Conservation (phyloP, 768 basidiomycete genomes). For the Collybia sp. region DNA sequence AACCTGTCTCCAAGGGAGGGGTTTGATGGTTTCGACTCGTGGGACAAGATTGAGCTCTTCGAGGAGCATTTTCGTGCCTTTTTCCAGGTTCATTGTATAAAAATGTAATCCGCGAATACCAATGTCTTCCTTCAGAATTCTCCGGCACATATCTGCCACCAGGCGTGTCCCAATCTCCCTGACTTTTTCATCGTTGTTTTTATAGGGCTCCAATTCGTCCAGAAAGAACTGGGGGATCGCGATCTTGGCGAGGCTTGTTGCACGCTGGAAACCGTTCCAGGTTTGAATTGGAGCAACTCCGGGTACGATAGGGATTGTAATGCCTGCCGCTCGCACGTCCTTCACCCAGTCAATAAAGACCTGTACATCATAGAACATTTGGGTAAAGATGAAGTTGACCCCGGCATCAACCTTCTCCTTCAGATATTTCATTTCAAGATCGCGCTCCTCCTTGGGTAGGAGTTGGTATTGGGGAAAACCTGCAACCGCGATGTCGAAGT, state of each 20-base stretch:
- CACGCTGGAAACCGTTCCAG: slow-evolving; percentile 90
- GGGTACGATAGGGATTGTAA: slow-evolving; percentile 86
- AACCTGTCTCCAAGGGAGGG: slow-evolving; percentile 96
- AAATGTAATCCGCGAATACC: slow-evolving; percentile 91
- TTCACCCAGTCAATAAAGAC: slow-evolving; percentile 92
- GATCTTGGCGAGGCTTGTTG: slow-evolving; percentile 75
- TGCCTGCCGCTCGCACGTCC: slow-evolving; percentile 76
- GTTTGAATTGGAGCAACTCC: slow-evolving; percentile 96
- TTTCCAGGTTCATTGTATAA: slow-evolving; percentile 97
- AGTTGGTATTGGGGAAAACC: slow-evolving; percentile 86
- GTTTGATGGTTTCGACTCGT: slow-evolving; percentile 86
- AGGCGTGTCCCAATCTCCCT: slow-evolving; percentile 90
- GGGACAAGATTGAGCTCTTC: slow-evolving; percentile 89
- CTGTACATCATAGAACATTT: slow-evolving; percentile 96
- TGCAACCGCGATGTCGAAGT: slow-evolving; percentile 93
- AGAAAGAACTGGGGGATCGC: slow-evolving; percentile 71
- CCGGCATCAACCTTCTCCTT: slow-evolving; percentile 92
- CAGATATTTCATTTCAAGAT: slow-evolving; percentile 76
- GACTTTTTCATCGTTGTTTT: slow-evolving; percentile 92
- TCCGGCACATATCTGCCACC: slow-evolving; percentile 90
- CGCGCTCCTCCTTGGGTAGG: slow-evolving; percentile 69
- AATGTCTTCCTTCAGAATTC: slow-evolving; percentile 73
- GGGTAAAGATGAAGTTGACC: slow-evolving; percentile 92
- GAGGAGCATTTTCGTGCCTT: slow-evolving; percentile 91
- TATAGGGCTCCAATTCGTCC: slow-evolving; percentile 78